phyloP scores from a whole-genome alignment of 1,284 basidiomycete species.

The Trichosporon sp. region DNA sequence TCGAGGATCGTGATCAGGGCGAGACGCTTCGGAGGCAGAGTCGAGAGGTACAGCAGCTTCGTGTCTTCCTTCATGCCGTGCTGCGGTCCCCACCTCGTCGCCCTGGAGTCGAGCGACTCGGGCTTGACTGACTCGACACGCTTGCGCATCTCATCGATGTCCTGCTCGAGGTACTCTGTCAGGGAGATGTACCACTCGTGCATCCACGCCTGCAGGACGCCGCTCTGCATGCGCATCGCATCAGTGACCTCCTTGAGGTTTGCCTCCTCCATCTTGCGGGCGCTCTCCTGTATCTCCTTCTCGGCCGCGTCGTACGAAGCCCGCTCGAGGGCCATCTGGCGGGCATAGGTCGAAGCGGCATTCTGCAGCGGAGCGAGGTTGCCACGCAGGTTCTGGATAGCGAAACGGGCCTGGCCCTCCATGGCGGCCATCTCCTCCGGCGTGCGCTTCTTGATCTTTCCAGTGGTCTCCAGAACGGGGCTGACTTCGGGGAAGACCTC shows the following conservation, averaged over 20 bases:
- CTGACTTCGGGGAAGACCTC: slow-evolving; percentile 34
- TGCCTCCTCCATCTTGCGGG: slow-evolving; percentile 58
- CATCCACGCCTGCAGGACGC: slow-evolving; percentile 72
- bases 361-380: slow-evolving; percentile 59
- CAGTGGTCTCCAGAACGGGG: slow-evolving; percentile 26
- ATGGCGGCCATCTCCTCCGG: slow-evolving; percentile 3
- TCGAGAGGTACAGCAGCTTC: slow-evolving; percentile 57
- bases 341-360: slow-evolving; percentile 57
- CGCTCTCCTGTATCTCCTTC: slow-evolving; percentile 63
- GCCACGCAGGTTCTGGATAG: slow-evolving; percentile 63
- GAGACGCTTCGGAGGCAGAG: slow-evolving; percentile 71
- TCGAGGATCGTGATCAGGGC: slow-evolving; percentile 87
- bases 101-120: slow-evolving; percentile 5
- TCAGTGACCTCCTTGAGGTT: slow-evolving; percentile 48
- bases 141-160: slow-evolving; percentile 55
- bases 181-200: slow-evolving; percentile 77
- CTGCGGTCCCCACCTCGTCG: slow-evolving; percentile 17
- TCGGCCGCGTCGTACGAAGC: slow-evolving; percentile 78
- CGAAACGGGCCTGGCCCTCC: slow-evolving; percentile 32
- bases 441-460: slow-evolving; percentile 5
- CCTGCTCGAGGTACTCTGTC: slow-evolving; percentile 54
- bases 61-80: slow-evolving; percentile 27
- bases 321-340: slow-evolving; percentile 75
- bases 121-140: slow-evolving; percentile 40
- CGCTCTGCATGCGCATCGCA: slow-evolving; percentile 36